Evolutionary conservation across 495 filamentous ascomycete species (phyloP).

Genomic region (Hypoxylon intermedium): DNA sequence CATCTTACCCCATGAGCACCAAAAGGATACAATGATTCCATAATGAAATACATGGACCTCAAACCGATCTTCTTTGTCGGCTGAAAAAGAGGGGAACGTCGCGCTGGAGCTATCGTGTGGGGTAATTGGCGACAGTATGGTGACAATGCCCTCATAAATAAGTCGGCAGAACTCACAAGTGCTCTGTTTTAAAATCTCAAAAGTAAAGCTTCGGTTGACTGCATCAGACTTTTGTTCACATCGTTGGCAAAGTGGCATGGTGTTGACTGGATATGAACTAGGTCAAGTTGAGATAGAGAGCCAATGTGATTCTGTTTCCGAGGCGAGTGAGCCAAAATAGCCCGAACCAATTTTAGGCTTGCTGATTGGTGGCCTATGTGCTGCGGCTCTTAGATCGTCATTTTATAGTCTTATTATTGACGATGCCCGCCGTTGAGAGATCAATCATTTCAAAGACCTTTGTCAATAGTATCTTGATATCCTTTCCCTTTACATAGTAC

Average conservation of each 20-base stretch:
- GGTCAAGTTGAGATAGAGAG: no score
- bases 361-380: no score
- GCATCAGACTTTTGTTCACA: constrained; percentile 10
- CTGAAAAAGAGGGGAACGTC: background rate
- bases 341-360: no score
- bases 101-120: constrained; percentile 1
- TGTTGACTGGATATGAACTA: background rate
- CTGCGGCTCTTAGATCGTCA: no score
- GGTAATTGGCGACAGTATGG: background rate
- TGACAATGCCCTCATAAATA: constrained; percentile 1
- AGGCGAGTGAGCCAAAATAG: no score
- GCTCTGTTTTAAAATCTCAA: background rate
- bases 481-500: no score
- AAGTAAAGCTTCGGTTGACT: background rate
- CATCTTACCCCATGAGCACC: constrained; percentile 1
- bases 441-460: no score
- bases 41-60: background rate
- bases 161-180: constrained; percentile 5
- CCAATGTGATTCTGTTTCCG: no score
- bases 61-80: background rate
- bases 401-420: no score
- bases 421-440: no score
- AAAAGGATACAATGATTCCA: constrained; percentile 2
- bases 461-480: no score
- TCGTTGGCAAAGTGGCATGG: constrained; percentile 9